Percentiles rank a stretch among this genome's conserved stretches.
Conservation (phyloP, 306 rosid genomes). For the Sicyos baderoa region DNA sequence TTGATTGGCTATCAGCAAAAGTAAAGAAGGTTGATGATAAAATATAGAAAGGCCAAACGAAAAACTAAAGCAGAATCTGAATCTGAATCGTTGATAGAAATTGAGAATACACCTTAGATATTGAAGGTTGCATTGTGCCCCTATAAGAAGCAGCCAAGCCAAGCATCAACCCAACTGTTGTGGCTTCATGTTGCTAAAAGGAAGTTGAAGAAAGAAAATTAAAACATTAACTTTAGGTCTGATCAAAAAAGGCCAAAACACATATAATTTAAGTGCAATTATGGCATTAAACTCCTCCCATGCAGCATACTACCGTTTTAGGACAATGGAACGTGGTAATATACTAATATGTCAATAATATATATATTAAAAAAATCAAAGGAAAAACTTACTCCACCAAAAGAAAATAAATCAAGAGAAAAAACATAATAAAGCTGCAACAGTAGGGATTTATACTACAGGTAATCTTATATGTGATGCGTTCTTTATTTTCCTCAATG, state of each 20-base stretch:
- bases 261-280: conserved; percentile 12
- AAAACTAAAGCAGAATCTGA: background rate
- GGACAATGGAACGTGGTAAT: background rate
- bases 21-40: background rate
- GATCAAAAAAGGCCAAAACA: conserved; percentile 5
- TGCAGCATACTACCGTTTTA: background rate
- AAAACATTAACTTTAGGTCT: background rate
- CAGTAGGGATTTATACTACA: background rate
- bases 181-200: conserved; percentile 83
- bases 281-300: background rate
- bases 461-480: background rate
- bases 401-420: background rate
- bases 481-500: background rate
- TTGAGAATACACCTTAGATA: conserved; percentile 56
- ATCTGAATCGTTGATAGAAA: conserved; percentile 11
- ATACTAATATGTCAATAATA: background rate
- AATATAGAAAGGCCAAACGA: background rate
- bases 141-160: conserved; percentile 92
- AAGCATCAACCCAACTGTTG: conserved; percentile 88
- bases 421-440: background rate
- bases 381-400: background rate
- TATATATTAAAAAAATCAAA: background rate
- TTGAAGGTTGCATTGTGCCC: conserved; percentile 90
- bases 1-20: conserved; percentile 8
- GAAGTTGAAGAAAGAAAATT: conserved; percentile 25